Base-by-base conservation (phyloP, 345 rosid genomes). In the Eucalyptus sideroxylon region DNA sequence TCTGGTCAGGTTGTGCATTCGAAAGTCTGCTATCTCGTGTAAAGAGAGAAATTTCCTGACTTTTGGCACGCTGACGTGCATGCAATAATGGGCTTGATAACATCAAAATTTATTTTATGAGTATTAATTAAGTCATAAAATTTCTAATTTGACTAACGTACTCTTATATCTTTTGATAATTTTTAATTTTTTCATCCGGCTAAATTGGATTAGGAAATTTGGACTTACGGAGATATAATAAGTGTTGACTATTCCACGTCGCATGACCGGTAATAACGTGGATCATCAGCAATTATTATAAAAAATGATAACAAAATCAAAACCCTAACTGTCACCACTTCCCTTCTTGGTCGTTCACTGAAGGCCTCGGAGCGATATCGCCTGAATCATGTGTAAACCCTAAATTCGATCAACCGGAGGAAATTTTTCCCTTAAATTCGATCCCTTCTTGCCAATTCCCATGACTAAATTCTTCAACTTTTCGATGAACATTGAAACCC, bases 401-500 rank as follows among this genome's bases (percentile, higher is more conserved):
- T 77, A 77, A 40, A 23, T 37, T 77, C 27, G 15, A 77, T 77
- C 83, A 77, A 77, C 16, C 47, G 27, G 27, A 11, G 83, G 47
- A 77, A 40, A 77, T 1, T 37, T 21, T 77, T 40, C 83, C 47
- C 83, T 40, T 24, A 40, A 77, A 37, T 77, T 37, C 5, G 45
- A 77, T 77, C 30, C 83, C 26, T 34, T 34, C 44, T 72, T 1
- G 82, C 82, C 82, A 72, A 34, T 72, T 34, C 82, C 83, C 27
- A 21, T 44, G 7, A 40, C 5, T 10, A 11, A 77, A 11, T 77
- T 77, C 83, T 69, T 69, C 26, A 37, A 69, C 49, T 88, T 89
- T 26, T 6, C 81, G 24, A 81, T 16, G 31, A 92, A 89, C 42
- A 89, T 96, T 93, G 91, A 95, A 91, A 91, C 98, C 81, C 81